Evolutionary conservation across 1,139 yeast species (phyloP), one percentile per base, ranked within the genome.

Genomic region (Blastobotrys proliferans): DNA sequence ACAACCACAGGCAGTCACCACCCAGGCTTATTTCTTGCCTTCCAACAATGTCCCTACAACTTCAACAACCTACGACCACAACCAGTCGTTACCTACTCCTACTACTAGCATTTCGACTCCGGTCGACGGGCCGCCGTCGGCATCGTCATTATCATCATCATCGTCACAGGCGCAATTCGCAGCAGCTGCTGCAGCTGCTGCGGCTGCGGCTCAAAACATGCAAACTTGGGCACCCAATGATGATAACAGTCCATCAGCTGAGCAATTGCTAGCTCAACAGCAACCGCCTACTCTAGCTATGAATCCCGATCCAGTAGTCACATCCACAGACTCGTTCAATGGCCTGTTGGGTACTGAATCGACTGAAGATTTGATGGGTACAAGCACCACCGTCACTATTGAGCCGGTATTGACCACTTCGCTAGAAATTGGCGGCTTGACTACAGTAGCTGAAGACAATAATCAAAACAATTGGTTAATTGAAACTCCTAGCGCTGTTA

Each of bases 211-310:
- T 6, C 18, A 27, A 6, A 27, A 14, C 9, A 19, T 11, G 5
- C 40, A 37, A 21, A 37, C 40, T 20, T 37, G 40, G 40, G 40
- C 40, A 2, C 40, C 40, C 13, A 37, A 37, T 37, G 40, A 37
- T 22, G 21, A 37, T 31, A 14, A 16, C 3, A 8, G 29, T 6
- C 31, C 26, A 24, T 24, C 11, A 24, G 11, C 26, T 8, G 26
- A 14, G 31, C 8, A 28, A 10, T 28, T 19, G 19, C 33, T n/a
- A n/a, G n/a, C n/a, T n/a, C n/a, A n/a, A n/a, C n/a, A n/a, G 11
- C 32, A 32, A 16, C 33, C 32, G 19, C 26, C 26, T 4, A 19
- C 33, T 16, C 31, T 16, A 8, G 11, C 28, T 13, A 18, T 11
- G 16, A n/a, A 27, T 17, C 24, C 13, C 21, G 35, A 37, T 21